These are phyloP conservation scores for Aspergillus ochraceus DNA, from an alignment of 2,329 filamentous ascomycete species.

Conservation along the genomic window DNA sequence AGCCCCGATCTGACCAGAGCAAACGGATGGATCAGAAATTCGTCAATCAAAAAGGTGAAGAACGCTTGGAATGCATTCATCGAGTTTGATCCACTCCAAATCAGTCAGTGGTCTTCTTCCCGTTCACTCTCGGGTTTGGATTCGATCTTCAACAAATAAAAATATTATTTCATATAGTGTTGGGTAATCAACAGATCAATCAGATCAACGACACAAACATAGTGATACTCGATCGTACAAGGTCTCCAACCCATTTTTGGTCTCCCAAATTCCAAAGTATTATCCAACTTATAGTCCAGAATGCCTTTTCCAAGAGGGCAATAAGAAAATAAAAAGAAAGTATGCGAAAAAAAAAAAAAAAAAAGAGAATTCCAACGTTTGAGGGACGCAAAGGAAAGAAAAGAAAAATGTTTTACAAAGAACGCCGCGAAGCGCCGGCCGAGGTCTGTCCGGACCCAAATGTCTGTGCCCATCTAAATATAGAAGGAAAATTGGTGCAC, in stretches of 20 bases:
- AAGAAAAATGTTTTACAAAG: constrained; percentile 17
- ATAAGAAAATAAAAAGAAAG: constrained; percentile 3
- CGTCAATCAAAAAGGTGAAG: background rate
- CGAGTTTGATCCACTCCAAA: background rate
- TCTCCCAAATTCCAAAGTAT: constrained; percentile 14
- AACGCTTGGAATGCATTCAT: background rate
- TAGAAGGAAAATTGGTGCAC: constrained; percentile 26
- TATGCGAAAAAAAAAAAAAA: constrained; percentile 2
- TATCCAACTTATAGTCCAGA: constrained; percentile 12
- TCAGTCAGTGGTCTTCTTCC: background rate
- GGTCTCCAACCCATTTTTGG: constrained; percentile 9
- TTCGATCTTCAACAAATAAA: background rate
- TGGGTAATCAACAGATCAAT: constrained; percentile 19
- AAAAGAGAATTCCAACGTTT: background rate
- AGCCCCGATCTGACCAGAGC: background rate
- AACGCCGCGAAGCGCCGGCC: constrained; percentile 26
- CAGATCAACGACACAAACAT: constrained; percentile 14
- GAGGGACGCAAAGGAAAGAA: constrained; percentile 4
- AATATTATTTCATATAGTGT: constrained; percentile 17
- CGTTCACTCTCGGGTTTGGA: too few relatives aligned
- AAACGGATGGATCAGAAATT: constrained; percentile 5
- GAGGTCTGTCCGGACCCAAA: constrained; percentile 18
- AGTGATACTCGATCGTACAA: constrained; percentile 20
- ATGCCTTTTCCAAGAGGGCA: constrained; percentile 8
- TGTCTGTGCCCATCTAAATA: constrained; percentile 25